Base-by-base conservation (phyloP, 2,329 filamentous ascomycete species). In the Colletotrichum tabaci region DNA sequence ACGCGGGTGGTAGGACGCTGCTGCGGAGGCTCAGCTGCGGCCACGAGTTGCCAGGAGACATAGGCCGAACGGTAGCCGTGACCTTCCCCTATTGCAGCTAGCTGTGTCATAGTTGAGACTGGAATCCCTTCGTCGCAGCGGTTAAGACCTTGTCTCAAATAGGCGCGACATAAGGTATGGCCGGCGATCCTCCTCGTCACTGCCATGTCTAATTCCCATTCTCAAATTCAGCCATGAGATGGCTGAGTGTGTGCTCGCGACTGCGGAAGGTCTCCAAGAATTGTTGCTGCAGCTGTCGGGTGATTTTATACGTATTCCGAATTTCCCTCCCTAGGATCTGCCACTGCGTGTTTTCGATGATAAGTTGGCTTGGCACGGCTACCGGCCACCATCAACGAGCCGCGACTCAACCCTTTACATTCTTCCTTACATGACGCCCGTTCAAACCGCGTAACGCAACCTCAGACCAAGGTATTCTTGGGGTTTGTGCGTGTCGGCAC, bases 211-310 rank as follows among this genome's bases (percentile, higher is more conserved):
- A 9, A 42, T 47, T 13, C 62, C 49, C 47, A 42, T 47, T 13
- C 62, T 55, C 55, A 70, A 30, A 47, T 66, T 47, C 62, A 66
- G 67, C 62, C 49, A 61, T 55, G 35, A 49, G 49, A 69, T 52
- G 21, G 35, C 46, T 66, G n/a, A n/a, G 47, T 10, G n/a, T 18
- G 50, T 40, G 40, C 10, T 38, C 47, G 46, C 8, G 23, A 35
- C 18, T 44, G 23, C n/a, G 23, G 53, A 46, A 30, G 18, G 26
- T n/a, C n/a, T 46, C 35, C 21, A 47, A 16, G 44, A 35, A 9
- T 35, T 35, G 38, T 21, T 9, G 12, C n/a, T 15, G 40, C n/a
- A 46, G 60, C 52, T 26, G 21, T 38, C 61, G 44, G 42, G 44
- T 35, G 53, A 38, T 35, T 56, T 30, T 18, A 23, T n/a, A 35